Percentiles rank a stretch among this genome's conserved stretches.
phyloP scores from a whole-genome alignment of 2,329 filamentous ascomycete species.

The Paecilomyces sp. region DNA sequence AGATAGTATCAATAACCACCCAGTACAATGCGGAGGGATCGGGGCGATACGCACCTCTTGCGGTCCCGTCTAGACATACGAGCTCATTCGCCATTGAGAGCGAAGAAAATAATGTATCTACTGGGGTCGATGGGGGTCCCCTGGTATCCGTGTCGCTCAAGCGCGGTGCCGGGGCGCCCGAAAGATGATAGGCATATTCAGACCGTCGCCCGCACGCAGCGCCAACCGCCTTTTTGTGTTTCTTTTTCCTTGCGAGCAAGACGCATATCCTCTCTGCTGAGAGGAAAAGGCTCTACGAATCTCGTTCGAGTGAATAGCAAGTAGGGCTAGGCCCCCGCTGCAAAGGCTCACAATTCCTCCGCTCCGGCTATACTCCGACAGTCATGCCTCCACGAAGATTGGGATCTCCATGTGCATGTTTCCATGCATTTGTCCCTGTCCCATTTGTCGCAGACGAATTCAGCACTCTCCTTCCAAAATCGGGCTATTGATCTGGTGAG shows the following conservation, averaged over 20 bases:
- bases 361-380: background rate
- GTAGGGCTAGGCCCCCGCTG: background rate
- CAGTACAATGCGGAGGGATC: slow-evolving; percentile 1
- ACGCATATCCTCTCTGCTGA: background rate
- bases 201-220: background rate
- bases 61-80: slow-evolving; percentile 3
- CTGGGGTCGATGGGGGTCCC: background rate
- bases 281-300: background rate
- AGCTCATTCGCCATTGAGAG: background rate
- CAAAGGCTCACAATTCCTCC: background rate
- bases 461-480: background rate
- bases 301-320: background rate
- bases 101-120: background rate
- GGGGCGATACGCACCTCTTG: slow-evolving; percentile 9
- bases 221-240: background rate
- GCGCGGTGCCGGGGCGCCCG: background rate
- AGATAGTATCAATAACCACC: background rate
- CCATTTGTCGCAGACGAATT: background rate
- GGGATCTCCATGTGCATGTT: background rate
- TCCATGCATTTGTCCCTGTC: background rate
- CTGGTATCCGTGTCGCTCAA: background rate
- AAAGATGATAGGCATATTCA: background rate
- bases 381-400: background rate
- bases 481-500: background rate
- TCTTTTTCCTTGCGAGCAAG: background rate